Evolutionary conservation across 768 basidiomycete genomes (phyloP).

Genomic region (Tricholomella constricta): DNA sequence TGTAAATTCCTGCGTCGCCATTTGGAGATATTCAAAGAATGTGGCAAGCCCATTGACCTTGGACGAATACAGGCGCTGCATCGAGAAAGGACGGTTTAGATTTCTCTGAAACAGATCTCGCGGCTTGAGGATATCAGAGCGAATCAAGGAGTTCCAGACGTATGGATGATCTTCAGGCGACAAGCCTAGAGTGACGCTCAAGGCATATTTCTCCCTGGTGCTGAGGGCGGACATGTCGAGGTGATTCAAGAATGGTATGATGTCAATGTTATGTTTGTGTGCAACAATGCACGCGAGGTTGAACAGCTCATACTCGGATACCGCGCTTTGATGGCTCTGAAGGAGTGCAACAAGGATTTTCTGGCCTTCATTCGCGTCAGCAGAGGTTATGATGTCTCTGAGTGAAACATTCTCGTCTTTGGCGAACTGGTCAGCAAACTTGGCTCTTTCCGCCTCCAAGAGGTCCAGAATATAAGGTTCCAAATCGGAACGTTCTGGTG

Average conservation of each 20-base stretch:
- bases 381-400: constrained; percentile 21
- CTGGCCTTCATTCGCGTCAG: constrained; percentile 39
- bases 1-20: constrained; percentile 57
- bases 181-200: constrained; percentile 44
- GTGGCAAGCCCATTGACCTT: constrained; percentile 48
- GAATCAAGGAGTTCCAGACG: constrained; percentile 66
- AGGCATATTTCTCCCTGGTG: constrained; percentile 52
- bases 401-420: constrained; percentile 25
- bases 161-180: constrained; percentile 43
- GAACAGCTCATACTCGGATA: constrained; percentile 66
- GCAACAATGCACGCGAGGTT: constrained; percentile 50
- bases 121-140: constrained; percentile 57
- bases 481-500: constrained; percentile 44
- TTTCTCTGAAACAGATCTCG: constrained; percentile 53
- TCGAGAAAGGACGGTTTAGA: constrained; percentile 51
- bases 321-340: constrained; percentile 49
- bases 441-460: constrained; percentile 45
- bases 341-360: constrained; percentile 48
- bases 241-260: constrained; percentile 48
- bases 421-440: constrained; percentile 48
- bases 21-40: constrained; percentile 63
- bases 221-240: constrained; percentile 61
- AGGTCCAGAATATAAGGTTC: constrained; percentile 52
- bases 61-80: constrained; percentile 66
- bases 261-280: constrained; percentile 43